These are phyloP conservation scores for Diaporthe sp. DNA, from an alignment of 2,329 filamentous ascomycete genomes.

Conservation along the genomic window DNA sequence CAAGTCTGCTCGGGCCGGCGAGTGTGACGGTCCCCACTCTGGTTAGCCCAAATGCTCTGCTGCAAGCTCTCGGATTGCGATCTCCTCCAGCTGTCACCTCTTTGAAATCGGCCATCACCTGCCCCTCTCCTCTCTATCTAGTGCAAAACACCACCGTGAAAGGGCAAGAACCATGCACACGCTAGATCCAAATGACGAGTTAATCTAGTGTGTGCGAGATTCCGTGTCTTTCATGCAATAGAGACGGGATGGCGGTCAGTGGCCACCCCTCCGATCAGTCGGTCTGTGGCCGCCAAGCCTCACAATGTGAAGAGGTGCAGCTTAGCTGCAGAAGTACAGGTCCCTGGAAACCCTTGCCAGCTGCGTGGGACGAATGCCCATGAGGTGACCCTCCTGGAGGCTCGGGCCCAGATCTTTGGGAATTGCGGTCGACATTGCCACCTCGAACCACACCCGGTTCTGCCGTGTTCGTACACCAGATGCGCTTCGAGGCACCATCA, in stretches of 20 bases:
- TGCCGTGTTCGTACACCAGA: not conserved
- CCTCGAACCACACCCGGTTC: constrained; percentile 17
- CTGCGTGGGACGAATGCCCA: constrained; percentile 29
- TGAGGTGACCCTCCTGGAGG: not conserved
- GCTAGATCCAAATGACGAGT: constrained; percentile 25
- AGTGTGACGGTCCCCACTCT: constrained; percentile 9
- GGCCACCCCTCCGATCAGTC: constrained; percentile 20
- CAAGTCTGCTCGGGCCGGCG: constrained; percentile 21
- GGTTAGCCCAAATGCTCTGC: constrained; percentile 34
- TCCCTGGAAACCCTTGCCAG: constrained; percentile 32
- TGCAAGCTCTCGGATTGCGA: constrained; percentile 38
- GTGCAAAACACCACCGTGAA: constrained; percentile 25
- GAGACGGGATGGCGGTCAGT: constrained; percentile 39
- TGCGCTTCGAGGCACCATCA: constrained; percentile 2
- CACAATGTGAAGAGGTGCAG: constrained; percentile 33
- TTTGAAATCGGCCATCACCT: constrained; percentile 7
- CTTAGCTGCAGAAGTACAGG: constrained; percentile 38
- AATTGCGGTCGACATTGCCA: constrained; percentile 20
- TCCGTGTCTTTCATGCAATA: constrained; percentile 27
- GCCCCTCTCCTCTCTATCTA: constrained; percentile 21
- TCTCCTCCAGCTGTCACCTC: constrained; percentile 34
- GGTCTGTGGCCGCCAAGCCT: constrained; percentile 37
- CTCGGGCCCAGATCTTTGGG: constrained; percentile 23
- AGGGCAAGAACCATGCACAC: constrained; percentile 16
- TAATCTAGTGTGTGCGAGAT: constrained; percentile 33